Evolutionary conservation across 345 rosid species (phyloP).

Genomic region (Limnanthes douglasii): DNA sequence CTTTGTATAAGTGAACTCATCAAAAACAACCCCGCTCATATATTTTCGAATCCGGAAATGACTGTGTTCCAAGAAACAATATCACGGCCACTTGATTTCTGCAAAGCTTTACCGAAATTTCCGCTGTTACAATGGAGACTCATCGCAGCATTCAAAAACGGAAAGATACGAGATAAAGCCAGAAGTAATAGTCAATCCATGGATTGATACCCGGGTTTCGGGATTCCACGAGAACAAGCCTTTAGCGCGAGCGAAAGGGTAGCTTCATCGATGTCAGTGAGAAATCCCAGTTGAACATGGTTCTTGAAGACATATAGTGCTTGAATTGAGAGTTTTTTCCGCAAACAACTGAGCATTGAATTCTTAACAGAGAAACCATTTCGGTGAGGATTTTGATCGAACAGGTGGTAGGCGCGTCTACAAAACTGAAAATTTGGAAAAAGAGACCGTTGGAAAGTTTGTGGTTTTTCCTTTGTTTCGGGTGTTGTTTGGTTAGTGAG

Average conservation of each 20-base stretch:
- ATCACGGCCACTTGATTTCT: conserved; percentile 42
- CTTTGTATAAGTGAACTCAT: conserved; percentile 42
- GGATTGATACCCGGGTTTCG: conserved; percentile 49
- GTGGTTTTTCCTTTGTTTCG: too few relatives aligned
- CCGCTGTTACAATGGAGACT: conserved; percentile 53
- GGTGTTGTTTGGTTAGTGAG: too few relatives aligned
- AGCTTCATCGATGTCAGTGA: conserved; percentile 23
- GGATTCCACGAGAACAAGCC: conserved; percentile 43
- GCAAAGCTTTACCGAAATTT: conserved; percentile 29
- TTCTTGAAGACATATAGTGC: conserved; percentile 28
- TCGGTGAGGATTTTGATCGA: conserved; percentile 18
- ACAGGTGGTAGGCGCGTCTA: conserved; percentile 16
- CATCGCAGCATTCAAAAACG: conserved; percentile 60
- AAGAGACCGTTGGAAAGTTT: too few relatives aligned
- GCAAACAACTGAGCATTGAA: conserved; percentile 23
- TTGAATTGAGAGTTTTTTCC: conserved; percentile 13
- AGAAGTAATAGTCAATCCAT: conserved; percentile 44
- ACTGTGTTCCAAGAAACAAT: conserved; percentile 86
- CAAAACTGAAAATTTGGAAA: too few relatives aligned
- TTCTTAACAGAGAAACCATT: conserved; percentile 15
- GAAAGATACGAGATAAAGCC: conserved; percentile 38
- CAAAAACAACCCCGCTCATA: conserved; percentile 29
- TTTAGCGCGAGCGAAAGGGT: conserved; percentile 53
- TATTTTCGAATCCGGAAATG: conserved; percentile 54
- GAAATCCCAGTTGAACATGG: conserved; percentile 18